Percentiles rank a stretch among this genome's conserved stretches.
Evolutionary conservation across 2,329 filamentous ascomycete genomes (phyloP).

Genomic region (Westerdykella aurantiaca): DNA sequence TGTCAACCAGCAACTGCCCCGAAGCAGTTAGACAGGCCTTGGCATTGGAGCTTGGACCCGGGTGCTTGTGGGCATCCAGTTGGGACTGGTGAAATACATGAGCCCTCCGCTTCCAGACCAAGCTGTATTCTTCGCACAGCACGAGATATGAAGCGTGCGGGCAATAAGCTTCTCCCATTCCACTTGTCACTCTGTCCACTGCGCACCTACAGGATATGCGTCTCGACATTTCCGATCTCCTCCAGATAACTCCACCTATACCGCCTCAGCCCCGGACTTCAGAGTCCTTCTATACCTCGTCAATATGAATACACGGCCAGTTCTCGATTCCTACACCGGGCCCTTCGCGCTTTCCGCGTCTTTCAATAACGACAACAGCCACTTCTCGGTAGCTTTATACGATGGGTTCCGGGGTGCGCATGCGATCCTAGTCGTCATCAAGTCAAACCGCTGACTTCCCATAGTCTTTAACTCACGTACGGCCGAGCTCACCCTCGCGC

Average conservation of each 20-base stretch:
- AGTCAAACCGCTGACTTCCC: slow-evolving; percentile 9
- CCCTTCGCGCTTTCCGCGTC: slow-evolving; percentile 74
- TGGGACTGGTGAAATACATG: too few species aligned
- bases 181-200: too few species aligned
- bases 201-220: too few species aligned
- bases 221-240: neutral
- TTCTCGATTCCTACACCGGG: slow-evolving; percentile 70
- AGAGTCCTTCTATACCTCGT: neutral
- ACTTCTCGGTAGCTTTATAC: slow-evolving; percentile 82
- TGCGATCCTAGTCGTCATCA: neutral
- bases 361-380: slow-evolving; percentile 80
- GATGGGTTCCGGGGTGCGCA: slow-evolving; percentile 74
- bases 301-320: slow-evolving; percentile 81
- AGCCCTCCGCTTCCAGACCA: too few species aligned
- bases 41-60: too few species aligned
- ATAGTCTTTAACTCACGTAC: slow-evolving; percentile 28
- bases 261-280: slow-evolving; percentile 1
- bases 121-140: too few species aligned
- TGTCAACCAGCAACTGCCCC: too few species aligned
- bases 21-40: too few species aligned
- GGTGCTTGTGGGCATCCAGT: too few species aligned
- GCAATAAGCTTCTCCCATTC: too few species aligned
- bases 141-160: too few species aligned
- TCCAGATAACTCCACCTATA: neutral
- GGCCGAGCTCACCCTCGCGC: slow-evolving; percentile 26